Base-by-base conservation (phyloP, 2,329 filamentous ascomycete species). In the Xylariaceae sp. region DNA sequence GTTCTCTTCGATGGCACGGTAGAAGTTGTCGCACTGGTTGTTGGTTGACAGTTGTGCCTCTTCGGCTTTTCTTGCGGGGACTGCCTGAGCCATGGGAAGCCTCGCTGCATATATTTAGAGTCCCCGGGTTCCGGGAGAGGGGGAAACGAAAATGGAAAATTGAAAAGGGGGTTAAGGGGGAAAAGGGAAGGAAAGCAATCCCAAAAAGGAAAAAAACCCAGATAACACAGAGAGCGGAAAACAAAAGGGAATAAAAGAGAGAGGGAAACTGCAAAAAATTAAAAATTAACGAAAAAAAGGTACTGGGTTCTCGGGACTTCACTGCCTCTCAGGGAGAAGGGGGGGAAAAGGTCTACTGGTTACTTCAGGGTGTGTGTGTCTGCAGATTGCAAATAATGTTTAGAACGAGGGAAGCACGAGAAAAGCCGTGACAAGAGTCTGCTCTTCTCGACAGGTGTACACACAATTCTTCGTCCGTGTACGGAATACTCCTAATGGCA, bases 291-390 rank as follows among this genome's bases (percentile, higher is more conserved):
- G n/a, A 37, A 39, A 40, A 32, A 15, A 34, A 48, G 37, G 21
- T 39, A 13, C 36, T 19, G 47, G 47, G 47, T 29, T 51, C 47
- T 30, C 26, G 29, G 16, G 47, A 49, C 29, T 36, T 34, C 40
- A 49, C 40, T 47, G 32, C n/a, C n/a, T n/a, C n/a, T 12, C 16
- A 26, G 48, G 29, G 19, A 26, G 8, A 42, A 42, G 22, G 26
- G 19, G 19, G 15, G 13, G n/a, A 26, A 41, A 51, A 46, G 45
- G 46, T 30, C 15, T 51, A 30, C n/a, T 26, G 47, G 43, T 54
- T 51, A 6, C 36, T 39, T 43, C 10, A 44, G 47, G 47, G 51
- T 48, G 54, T 51, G 54, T 51, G 40, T 51, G 54, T 54, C 51
- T 48, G 41, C 41, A 54, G 44, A 48, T 48, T 54, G 51, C 40